A percentile compares a stretch with the other conserved stretches of the same genome.
These are phyloP conservation scores for Diaporthe longicolla DNA, from an alignment of 2,329 filamentous ascomycete species.

Conservation along the genomic window DNA sequence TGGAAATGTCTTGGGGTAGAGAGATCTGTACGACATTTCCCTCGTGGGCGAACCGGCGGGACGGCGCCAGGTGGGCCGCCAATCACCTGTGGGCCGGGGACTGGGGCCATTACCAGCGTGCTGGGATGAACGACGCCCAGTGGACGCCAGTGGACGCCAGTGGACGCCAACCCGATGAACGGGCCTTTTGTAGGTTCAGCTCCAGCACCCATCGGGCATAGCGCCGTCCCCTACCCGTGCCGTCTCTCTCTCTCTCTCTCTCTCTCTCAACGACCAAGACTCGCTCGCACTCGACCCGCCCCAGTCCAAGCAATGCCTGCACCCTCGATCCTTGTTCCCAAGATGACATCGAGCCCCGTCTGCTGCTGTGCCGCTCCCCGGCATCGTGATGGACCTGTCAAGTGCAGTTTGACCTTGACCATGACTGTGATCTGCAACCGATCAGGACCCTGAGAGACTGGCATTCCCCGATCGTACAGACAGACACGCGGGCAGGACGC, in stretches of 20 bases:
- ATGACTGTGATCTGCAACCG: not conserved
- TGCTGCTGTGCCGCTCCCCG: slow-evolving; percentile 26
- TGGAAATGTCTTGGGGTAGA: not conserved
- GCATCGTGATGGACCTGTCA: not conserved
- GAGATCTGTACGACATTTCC: slow-evolving; percentile 13
- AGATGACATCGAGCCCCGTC: slow-evolving; percentile 16
- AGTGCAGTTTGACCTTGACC: not conserved
- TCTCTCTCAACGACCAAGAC: too few species aligned
- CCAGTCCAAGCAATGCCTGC: not conserved
- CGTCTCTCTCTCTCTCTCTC: too few species aligned
- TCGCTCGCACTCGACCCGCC: not conserved
- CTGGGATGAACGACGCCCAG: slow-evolving; percentile 7
- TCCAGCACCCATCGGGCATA: slow-evolving; percentile 12
- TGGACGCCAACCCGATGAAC: slow-evolving; percentile 14
- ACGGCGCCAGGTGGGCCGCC: slow-evolving; percentile 13
- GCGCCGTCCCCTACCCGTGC: not conserved
- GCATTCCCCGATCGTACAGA: not conserved
- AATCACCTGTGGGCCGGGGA: not conserved
- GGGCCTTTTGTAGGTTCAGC: slow-evolving; percentile 25
- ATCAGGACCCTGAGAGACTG: slow-evolving; percentile 7
- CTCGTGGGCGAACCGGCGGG: slow-evolving; percentile 19
- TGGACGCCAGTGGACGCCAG: not conserved
- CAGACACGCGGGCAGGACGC: not conserved
- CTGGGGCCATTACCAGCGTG: not conserved
- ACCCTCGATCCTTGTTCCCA: not conserved